These are phyloP conservation scores for Pseudozyma sp. DNA, from an alignment of 1,284 basidiomycete species.

Conservation along the genomic window DNA sequence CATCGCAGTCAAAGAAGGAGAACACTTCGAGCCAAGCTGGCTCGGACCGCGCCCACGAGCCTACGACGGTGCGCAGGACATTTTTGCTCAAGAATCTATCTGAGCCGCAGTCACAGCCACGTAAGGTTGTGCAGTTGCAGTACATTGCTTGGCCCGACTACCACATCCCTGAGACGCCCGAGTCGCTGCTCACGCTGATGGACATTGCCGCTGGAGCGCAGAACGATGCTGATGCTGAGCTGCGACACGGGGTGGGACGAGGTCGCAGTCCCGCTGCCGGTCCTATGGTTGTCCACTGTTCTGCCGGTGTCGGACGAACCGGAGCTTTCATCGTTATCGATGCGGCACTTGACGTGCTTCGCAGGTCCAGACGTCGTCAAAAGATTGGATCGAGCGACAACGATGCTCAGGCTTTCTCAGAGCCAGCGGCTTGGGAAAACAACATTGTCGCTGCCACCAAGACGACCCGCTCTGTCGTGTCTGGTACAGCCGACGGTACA, in stretches of 20 bases:
- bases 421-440: constrained; percentile 38
- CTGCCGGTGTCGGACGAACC: constrained; percentile 67
- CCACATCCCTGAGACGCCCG: constrained; percentile 60
- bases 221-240: constrained; percentile 42
- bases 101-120: constrained; percentile 29
- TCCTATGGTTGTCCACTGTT: constrained; percentile 67
- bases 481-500: constrained; percentile 3
- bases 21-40: constrained; percentile 2
- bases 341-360: constrained; percentile 56
- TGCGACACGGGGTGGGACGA: constrained; percentile 4
- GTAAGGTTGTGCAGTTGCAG: constrained; percentile 60
- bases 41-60: constrained; percentile 7
- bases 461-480: no score
- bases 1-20: constrained; percentile 8
- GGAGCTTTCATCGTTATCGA: constrained; percentile 66
- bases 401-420: neutral
- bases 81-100: constrained; percentile 43
- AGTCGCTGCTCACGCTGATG: constrained; percentile 56
- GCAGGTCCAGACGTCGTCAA: constrained; percentile 34
- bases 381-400: neutral
- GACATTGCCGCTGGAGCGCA: constrained; percentile 53
- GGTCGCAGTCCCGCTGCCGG: constrained; percentile 24
- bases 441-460: neutral
- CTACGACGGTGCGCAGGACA: constrained; percentile 52
- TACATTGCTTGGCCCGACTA: constrained; percentile 68